Base-by-base conservation (phyloP, 805 yeast genomes). In the Cyberlindnera bimundalis region DNA sequence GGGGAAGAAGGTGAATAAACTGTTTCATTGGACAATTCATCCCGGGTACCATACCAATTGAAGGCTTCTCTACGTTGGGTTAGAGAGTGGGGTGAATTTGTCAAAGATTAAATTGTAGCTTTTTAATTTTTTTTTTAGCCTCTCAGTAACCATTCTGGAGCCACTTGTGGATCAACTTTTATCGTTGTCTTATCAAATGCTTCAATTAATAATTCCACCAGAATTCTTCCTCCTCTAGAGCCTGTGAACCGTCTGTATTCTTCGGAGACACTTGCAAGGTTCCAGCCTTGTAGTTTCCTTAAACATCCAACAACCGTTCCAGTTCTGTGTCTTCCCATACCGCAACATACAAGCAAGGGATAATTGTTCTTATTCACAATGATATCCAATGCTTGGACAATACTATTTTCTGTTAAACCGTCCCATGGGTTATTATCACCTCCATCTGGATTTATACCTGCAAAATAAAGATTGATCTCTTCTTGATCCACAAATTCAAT, bases 261-360 rank as follows among this genome's bases (percentile, higher is more conserved):
- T 60, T 91, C 99, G 42, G 89, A 78, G 1, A 91, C 93, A 60
- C 84, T 54, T 10, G 98, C 96, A 58, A 91, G 67, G 56, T 95
- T 93, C 99, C 99, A 91, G n/a, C 95, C 91, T 70, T 93, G 97
- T 15, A 93, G 67, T 45, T 96, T 73, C 48, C 99, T 69, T 34
- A 91, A 66, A 61, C 99, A 91, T 1, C 99, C 99, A 45, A 93
- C 79, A 3, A 93, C 96, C 0, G 98, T 90, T 1, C 99, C 99
- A 0, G 98, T 90, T 50, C 99, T 72, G 62, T 91, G 99, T 51
- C 99, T 71, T 0, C 99, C 99, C 99, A 93, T 93, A 12, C 97
- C 96, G 55, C 98, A 93, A 61, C 98, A 93, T 5, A 90, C 90
- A 37, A 93, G 66, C 46, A 93, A 55, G 0, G 99, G 98, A 55